Evolutionary conservation across 208 protist species (phyloP), one percentile per base, ranked within the genome.

Genomic region (Trypanosoma conorhini): DNA sequence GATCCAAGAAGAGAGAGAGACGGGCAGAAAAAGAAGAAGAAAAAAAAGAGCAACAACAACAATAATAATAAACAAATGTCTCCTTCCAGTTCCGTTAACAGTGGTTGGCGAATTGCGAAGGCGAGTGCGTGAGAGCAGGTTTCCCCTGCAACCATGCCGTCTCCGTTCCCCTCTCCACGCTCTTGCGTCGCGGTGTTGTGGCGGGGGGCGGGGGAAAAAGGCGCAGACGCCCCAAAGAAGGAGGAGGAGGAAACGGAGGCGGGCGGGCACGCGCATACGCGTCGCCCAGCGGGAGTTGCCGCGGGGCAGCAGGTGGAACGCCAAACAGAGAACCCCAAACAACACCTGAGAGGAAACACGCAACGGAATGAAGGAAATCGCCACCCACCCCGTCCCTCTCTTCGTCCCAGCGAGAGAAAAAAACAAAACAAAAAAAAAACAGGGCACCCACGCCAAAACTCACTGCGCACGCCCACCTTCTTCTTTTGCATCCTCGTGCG

Each of bases 351-450:
- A 38, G 33, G 33, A 38, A 9, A 7, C 33, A 38, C 33, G 33
- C 33, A 38, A 7, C 2, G 4, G 7, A 38, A 38, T 38, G 33
- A 2, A 38, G 7, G 2, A 38, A 38, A 38, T 7, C 33, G 33
- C 33, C 33, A 2, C 33, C 33, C 7, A 2, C 31, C 9, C 56
- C 42, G 8, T 61, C 31, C 19, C 26, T 21, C 56, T 38, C 31
- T 28, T 7, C 13, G 3, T 19, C 13, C 30, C n/a, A 26, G 5
- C 13, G 21, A 35, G 54, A 22, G 60, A 62, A 50, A 15, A 17
- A 51, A 74, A 30, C 51, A 21, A 71, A 63, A 65, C 54, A 30
- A 52, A 22, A 31, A 55, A 65, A 35, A 61, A 65, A 5, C 52
- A 69, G 1, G 56, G 28, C 40, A 5, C 54, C 40, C 72, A 73